phyloP scores from a whole-genome alignment of 2,329 filamentous ascomycete species.

The Phoma herbarum region DNA sequence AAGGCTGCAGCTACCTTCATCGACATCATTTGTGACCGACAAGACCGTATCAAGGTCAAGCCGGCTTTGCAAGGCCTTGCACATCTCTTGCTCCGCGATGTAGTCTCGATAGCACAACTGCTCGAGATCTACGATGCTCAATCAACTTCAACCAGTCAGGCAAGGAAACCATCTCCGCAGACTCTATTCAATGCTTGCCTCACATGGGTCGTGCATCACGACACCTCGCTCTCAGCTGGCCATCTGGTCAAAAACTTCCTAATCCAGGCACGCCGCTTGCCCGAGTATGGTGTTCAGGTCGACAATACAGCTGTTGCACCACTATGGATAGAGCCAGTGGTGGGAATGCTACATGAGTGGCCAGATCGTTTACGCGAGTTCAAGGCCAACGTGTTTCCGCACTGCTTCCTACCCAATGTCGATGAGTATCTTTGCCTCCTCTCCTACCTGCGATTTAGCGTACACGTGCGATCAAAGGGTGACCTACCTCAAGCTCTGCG shows the following conservation, averaged over 20 bases:
- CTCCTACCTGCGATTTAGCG: conserved; percentile 47
- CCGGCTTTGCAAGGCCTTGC: conserved; percentile 74
- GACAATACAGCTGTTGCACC: conserved; percentile 25
- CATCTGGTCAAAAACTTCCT: conserved; percentile 50
- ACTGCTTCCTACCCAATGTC: conserved; percentile 55
- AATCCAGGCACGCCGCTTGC: conserved; percentile 36
- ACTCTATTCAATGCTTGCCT: conserved; percentile 42
- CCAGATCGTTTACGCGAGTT: conserved; percentile 52
- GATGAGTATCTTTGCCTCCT: conserved; percentile 54
- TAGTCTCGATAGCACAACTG: conserved; percentile 55
- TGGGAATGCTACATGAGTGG: conserved; percentile 42
- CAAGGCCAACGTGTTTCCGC: conserved; percentile 58
- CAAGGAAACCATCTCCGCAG: conserved; percentile 19
- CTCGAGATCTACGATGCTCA: conserved; percentile 52
- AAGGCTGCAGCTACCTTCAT: conserved; percentile 56
- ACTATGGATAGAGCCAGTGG: conserved; percentile 52
- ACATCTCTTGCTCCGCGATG: conserved; percentile 69
- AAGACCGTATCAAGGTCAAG: conserved; percentile 71
- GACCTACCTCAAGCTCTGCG: conserved; percentile 28
- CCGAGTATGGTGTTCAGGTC: conserved; percentile 17
- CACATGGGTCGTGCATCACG: conserved; percentile 51
- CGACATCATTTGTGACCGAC: conserved; percentile 67
- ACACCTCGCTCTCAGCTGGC: conserved; percentile 52
- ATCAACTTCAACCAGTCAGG: conserved; percentile 8
- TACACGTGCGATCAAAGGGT: conserved; percentile 35